Conservation (phyloP, 108 stramenopile species). For the Cafeteria roenbergensis region DNA sequence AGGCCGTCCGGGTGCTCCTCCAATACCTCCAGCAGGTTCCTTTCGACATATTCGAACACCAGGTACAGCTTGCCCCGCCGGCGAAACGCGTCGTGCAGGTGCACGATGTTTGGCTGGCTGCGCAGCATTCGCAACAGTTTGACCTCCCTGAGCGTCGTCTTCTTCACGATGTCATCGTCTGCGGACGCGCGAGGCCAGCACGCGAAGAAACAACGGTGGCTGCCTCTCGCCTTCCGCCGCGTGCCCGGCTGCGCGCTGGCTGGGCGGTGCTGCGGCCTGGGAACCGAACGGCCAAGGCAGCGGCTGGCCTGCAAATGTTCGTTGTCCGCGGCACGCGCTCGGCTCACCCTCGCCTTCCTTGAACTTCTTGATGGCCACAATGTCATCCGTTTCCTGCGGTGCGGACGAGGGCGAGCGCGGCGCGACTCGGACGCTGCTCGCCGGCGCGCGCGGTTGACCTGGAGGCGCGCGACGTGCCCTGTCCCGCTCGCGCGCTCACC, state of each 20-base stretch:
- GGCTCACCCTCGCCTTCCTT: constrained; percentile 50
- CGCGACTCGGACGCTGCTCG: too few relatives aligned
- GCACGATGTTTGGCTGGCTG: constrained; percentile 45
- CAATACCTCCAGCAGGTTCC: constrained; percentile 50
- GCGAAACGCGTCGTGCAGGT: constrained; percentile 45
- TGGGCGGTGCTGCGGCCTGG: too few relatives aligned
- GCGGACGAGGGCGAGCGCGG: too few relatives aligned
- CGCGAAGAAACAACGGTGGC: too few relatives aligned
- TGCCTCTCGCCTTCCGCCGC: constrained; percentile 6
- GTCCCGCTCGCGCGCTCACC: constrained; percentile 14
- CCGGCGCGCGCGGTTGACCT: too few relatives aligned
- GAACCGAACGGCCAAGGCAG: too few relatives aligned
- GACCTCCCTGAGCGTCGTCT: constrained; percentile 52
- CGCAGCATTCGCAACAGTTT: constrained; percentile 51
- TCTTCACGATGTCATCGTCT: constrained; percentile 31
- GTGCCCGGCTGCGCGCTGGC: too few relatives aligned
- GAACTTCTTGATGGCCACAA: constrained; percentile 53
- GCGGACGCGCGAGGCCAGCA: too few relatives aligned
- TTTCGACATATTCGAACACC: constrained; percentile 54
- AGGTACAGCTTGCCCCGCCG: constrained; percentile 46
- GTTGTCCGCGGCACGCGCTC: too few relatives aligned
- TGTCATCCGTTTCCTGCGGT: constrained; percentile 17
- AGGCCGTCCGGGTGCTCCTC: constrained; percentile 37
- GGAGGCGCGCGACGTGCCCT: too few relatives aligned
- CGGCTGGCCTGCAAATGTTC: too few relatives aligned